phyloP scores from a whole-genome alignment of 768 basidiomycete genomes.

The Pleurotus tuoliensis region DNA sequence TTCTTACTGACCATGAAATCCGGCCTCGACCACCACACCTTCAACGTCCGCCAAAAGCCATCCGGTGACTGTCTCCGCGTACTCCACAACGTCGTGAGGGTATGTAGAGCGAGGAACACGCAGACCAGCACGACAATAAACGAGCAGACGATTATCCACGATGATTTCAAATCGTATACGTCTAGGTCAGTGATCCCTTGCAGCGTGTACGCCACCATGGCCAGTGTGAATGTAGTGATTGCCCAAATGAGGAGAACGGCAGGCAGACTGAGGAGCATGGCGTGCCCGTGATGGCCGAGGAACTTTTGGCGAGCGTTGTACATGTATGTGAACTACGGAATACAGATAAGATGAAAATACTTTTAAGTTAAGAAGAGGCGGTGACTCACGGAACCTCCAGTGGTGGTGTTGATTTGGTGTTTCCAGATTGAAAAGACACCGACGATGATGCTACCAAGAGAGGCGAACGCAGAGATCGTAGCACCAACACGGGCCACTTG shows the following conservation, averaged over 20 bases:
- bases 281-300: slow-evolving; percentile 46
- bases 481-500: slow-evolving; percentile 26
- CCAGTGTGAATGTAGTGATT: slow-evolving; percentile 42
- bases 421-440: slow-evolving; percentile 57
- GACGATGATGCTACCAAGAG: slow-evolving; percentile 51
- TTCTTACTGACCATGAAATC: too few species aligned
- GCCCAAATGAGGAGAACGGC: slow-evolving; percentile 51
- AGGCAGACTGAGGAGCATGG: slow-evolving; percentile 48
- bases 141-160: slow-evolving; percentile 36
- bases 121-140: slow-evolving; percentile 35
- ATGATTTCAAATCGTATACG: slow-evolving; percentile 23
- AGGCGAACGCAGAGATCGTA: slow-evolving; percentile 42
- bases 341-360: background rate
- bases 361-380: background rate
- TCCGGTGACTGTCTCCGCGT: too few species aligned
- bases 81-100: slow-evolving; percentile 48
- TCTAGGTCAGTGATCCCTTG: slow-evolving; percentile 26
- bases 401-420: slow-evolving; percentile 44
- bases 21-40: too few species aligned
- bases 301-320: slow-evolving; percentile 42
- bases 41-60: too few species aligned
- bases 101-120: slow-evolving; percentile 39
- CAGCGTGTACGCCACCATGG: slow-evolving; percentile 41
- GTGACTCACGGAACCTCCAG: slow-evolving; percentile 36
- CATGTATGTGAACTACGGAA: slow-evolving; percentile 46